Conservation (phyloP, 305 asterid species). For the Salvia sclarea region DNA sequence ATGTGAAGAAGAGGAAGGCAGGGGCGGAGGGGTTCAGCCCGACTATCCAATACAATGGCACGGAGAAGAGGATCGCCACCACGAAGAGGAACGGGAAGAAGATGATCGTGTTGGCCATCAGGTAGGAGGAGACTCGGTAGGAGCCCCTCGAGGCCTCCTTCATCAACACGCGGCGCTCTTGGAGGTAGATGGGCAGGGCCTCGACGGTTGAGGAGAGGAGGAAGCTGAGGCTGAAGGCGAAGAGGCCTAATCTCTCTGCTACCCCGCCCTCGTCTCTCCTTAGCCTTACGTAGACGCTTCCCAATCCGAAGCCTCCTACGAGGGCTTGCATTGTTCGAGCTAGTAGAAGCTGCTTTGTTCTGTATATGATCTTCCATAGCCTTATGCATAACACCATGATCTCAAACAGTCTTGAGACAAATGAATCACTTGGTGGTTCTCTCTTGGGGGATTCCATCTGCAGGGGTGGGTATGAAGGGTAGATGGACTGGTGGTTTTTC, state of each 20-base stretch:
- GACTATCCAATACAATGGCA: constrained; percentile 84
- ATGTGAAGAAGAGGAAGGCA: constrained; percentile 64
- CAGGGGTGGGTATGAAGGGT: constrained; percentile 22
- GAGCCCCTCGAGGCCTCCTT: constrained; percentile 87
- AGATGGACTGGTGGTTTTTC: constrained; percentile 18
- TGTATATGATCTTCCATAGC: constrained; percentile 78
- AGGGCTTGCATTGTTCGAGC: constrained; percentile 90
- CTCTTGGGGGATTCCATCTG: constrained; percentile 18
- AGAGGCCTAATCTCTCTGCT: constrained; percentile 76
- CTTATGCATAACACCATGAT: constrained; percentile 60
- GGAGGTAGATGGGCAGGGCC: constrained; percentile 90
- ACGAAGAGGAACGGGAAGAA: constrained; percentile 75
- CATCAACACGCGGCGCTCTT: constrained; percentile 76
- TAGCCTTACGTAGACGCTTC: constrained; percentile 62
- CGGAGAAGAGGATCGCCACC: constrained; percentile 72
- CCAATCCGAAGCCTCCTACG: constrained; percentile 87
- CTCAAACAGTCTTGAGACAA: constrained; percentile 44
- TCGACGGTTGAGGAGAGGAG: constrained; percentile 93
- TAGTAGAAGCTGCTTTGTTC: constrained; percentile 78
- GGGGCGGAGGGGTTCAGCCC: constrained; percentile 73
- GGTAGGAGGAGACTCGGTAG: constrained; percentile 73
- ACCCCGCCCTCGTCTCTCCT: constrained; percentile 72
- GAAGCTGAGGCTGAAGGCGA: constrained; percentile 83
- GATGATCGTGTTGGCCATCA: constrained; percentile 74
- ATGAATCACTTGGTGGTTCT: constrained; percentile 21